These are phyloP conservation scores for Nitzschia sp. DNA, from an alignment of 108 stramenopile genomes.

Conservation along the genomic window DNA sequence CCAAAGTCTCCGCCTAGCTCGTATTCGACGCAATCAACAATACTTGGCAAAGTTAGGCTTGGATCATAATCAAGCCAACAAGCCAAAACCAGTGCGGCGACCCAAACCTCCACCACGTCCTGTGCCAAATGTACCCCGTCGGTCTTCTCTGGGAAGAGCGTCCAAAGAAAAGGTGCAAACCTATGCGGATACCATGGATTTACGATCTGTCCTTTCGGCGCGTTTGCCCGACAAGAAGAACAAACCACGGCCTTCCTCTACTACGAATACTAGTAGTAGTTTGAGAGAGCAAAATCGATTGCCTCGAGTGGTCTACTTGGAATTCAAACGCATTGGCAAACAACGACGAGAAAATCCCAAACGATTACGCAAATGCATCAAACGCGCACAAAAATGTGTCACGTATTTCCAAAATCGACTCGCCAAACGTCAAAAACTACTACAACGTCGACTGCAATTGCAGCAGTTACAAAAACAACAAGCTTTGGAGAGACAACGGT, in stretches of 20 bases:
- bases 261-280: background rate
- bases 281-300: background rate
- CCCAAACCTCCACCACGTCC: background rate
- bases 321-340: constrained; percentile 39
- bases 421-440: background rate
- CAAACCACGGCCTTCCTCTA: background rate
- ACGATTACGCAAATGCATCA: constrained; percentile 4
- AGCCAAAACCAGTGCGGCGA: background rate
- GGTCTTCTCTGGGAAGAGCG: constrained; percentile 14
- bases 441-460: background rate
- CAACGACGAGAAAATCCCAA: constrained; percentile 26
- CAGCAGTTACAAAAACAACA: background rate
- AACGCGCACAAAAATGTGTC: constrained; percentile 25
- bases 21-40: constrained; percentile 72
- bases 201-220: background rate
- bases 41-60: constrained; percentile 63
- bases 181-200: background rate
- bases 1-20: constrained; percentile 52
- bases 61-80: constrained; percentile 4
- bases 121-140: background rate
- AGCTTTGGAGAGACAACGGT: constrained; percentile 20
- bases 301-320: constrained; percentile 29
- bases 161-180: constrained; percentile 14
- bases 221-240: background rate
- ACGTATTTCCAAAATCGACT: constrained; percentile 22